phyloP scores from a whole-genome alignment of 2,329 filamentous ascomycete genomes.

The Fusarium neocosmosporiellum region DNA sequence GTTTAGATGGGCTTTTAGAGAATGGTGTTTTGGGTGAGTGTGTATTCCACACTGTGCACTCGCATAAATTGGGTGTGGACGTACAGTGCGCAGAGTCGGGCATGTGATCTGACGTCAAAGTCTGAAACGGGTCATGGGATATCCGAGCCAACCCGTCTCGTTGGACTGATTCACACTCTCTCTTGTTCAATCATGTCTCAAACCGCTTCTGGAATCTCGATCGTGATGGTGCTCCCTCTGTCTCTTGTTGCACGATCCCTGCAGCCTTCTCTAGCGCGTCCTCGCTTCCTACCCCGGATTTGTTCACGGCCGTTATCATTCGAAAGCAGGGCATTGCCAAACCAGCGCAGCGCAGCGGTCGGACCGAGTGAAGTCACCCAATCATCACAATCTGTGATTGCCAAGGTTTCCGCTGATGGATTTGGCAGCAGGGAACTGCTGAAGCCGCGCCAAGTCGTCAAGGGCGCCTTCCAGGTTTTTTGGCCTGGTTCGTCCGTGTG shows the following conservation, averaged over 20 bases:
- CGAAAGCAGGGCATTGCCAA: not conserved
- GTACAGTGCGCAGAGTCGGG: slow-evolving; percentile 22
- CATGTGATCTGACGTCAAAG: slow-evolving; percentile 7
- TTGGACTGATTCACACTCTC: slow-evolving; percentile 8
- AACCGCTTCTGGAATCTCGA: slow-evolving; percentile 22
- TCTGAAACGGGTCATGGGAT: slow-evolving; percentile 16
- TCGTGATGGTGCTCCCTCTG: slow-evolving; percentile 18
- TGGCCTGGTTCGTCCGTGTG: slow-evolving; percentile 9
- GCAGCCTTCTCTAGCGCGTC: slow-evolving; percentile 15
- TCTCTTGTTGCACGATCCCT: slow-evolving; percentile 29
- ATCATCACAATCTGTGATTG: slow-evolving; percentile 27
- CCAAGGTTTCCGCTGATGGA: slow-evolving; percentile 30
- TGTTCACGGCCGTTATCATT: slow-evolving; percentile 15
- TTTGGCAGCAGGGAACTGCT: slow-evolving; percentile 35
- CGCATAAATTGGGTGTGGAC: rapidly evolving
- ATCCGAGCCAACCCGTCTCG: slow-evolving; percentile 31
- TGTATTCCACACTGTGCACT: slow-evolving; percentile 25
- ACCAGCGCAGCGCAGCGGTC: slow-evolving; percentile 9
- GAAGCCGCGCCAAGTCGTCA: slow-evolving; percentile 23
- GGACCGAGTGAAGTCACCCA: slow-evolving; percentile 44
- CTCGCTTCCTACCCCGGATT: slow-evolving; percentile 31
- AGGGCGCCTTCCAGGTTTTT: slow-evolving; percentile 1
- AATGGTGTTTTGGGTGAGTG: not conserved
- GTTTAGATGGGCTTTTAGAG: not conserved
- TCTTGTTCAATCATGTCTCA: not conserved